Evolutionary conservation across 192 early-diverging fungal species (phyloP), one percentile per base, ranked within the genome.

Genomic region (Coemansia reversa): DNA sequence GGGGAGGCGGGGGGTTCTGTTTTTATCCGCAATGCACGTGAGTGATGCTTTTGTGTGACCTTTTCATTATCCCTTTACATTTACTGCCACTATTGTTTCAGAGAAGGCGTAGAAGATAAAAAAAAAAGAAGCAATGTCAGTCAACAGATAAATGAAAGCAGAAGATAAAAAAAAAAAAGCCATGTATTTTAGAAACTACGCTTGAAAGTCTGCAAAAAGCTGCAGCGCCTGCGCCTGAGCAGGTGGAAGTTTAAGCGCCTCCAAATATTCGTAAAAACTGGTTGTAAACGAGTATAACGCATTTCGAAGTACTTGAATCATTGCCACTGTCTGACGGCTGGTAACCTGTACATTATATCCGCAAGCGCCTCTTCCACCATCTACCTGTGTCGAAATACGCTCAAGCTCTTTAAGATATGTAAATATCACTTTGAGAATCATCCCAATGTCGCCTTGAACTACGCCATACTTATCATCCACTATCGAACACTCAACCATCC

Each of bases 241-340:
- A 18, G 63, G 42, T n/a, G 73, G 63, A 54, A 81, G 70, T 55
- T 72, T 75, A 56, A 81, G 74, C 6, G 66, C 62, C 51, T 72
- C 74, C 25, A 81, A 61, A 53, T 81, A 66, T 23, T 64, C 65
- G 64, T 81, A 81, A 47, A 81, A 81, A 7, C 48, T 60, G 7
- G 68, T 71, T 8, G 70, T 73, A 19, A 81, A 73, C 22, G 42
- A 30, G 60, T 81, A 81, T 42, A 76, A 60, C 27, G 70, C 29
- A 32, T 72, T 75, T 22, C 79, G 74, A 48, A 76, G 53, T 4
- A 81, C 79, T 65, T 81, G 79, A 30, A 75, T 66, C 70, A 81
- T 66, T 3, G 74, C 73, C 35, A 55, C 66, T 19, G 79, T 60
- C 65, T 81, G 79, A 12, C 67, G 72, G 18, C 47, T 61, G 9